Evolutionary conservation across 768 basidiomycete species (phyloP), one percentile per base, ranked within the genome.

Genomic region (Boletellus ananas): DNA sequence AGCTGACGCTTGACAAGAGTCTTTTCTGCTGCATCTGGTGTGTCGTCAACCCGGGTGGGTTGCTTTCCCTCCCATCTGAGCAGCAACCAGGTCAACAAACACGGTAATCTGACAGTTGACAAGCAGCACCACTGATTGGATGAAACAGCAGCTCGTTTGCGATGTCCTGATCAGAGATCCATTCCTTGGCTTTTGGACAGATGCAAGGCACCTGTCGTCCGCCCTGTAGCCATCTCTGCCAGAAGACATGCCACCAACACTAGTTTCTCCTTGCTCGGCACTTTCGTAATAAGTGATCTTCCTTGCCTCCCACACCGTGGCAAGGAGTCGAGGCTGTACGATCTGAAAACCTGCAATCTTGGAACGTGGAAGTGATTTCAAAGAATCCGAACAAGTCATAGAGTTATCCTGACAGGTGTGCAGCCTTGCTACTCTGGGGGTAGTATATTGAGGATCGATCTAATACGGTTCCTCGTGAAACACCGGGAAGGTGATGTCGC

Each of bases 351-450:
- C 23, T 2, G 13, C 27, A 12, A 20, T 49, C 17, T 14, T 2
- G 6, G 51, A 20, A 23, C 17, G 23, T 25, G 34, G 9, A 2
- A n/a, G 2, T 20, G 1, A 13, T 18, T n/a, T 34, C n/a, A 47
- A 39, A 34, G 60, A 57, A 38, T 61, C 55, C n/a, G 39, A 52
- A 18, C 41, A 57, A 25, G 27, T 58, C 27, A 34, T 66, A 29
- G 66, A 66, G 39, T 42, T 66, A 16, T 47, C 64, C 29, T 61
- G 59, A 54, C 5, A 54, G 52, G 64, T 66, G 6, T 11, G 46
- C 3, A 10, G 39, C 54, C 40, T 45, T 17, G 3, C 33, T 34
- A 12, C 16, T 51, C n/a, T 36, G 4, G 10, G 23, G 21, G 31
- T 41, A 18, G 43, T 40, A 37, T 23, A 12, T 25, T 14, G 18